phyloP scores from a whole-genome alignment of 73 alveolate genomes.

The Paramecium bursaria region DNA sequence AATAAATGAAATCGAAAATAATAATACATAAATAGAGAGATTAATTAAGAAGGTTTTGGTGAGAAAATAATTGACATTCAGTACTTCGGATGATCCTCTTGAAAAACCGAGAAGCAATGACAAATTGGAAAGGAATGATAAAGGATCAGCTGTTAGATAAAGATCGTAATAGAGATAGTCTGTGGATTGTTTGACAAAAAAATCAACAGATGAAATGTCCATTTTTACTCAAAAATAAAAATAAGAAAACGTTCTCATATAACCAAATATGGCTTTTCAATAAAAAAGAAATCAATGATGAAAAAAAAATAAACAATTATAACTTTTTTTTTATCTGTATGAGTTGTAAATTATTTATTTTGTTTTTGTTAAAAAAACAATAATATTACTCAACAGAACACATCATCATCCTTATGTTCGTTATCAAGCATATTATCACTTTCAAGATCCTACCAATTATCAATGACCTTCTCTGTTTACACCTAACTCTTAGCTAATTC shows the following conservation, averaged over 20 bases:
- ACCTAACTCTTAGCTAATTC: constrained; percentile 50
- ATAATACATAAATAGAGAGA: constrained; percentile 21
- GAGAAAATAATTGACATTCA: constrained; percentile 30
- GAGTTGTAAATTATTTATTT: not conserved
- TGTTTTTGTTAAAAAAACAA: not conserved
- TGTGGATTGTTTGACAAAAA: not conserved
- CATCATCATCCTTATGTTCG: constrained; percentile 55
- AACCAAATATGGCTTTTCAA: not conserved
- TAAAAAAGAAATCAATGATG: constrained; percentile 1
- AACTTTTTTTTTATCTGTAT: not conserved
- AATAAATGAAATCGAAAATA: constrained; percentile 29
- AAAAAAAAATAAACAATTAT: no score
- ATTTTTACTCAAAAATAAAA: constrained; percentile 32
- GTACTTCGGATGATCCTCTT: not conserved
- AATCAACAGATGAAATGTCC: constrained; percentile 52
- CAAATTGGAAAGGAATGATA: not conserved
- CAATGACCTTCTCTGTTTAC: constrained; percentile 16
- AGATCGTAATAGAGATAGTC: not conserved
- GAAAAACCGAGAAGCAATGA: constrained; percentile 10
- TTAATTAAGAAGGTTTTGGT: not conserved
- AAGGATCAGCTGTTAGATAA: no score
- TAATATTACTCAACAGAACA: constrained; percentile 18
- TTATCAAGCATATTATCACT: constrained; percentile 36
- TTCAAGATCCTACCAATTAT: constrained; percentile 43
- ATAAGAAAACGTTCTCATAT: not conserved